Evolutionary conservation across 192 early-diverging fungal genomes (phyloP).

Genomic region (Geranomyces variabilis): DNA sequence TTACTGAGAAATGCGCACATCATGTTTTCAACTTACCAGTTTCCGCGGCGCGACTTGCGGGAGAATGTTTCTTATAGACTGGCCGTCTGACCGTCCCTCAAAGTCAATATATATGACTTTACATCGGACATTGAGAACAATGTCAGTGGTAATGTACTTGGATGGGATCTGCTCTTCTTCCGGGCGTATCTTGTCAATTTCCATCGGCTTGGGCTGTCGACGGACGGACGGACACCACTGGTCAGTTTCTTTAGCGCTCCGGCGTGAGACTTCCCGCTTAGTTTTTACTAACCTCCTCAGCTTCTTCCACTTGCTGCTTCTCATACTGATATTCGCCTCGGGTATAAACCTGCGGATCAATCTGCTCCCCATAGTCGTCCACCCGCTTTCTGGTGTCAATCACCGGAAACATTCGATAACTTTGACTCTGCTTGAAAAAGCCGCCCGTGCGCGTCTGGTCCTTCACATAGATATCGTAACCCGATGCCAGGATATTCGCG

Average conservation of each 20-base stretch:
- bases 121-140: constrained; percentile 69
- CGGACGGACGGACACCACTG: neutral
- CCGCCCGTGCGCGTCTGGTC: constrained; percentile 73
- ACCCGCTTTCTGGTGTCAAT: constrained; percentile 77
- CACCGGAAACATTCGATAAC: constrained; percentile 82
- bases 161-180: constrained; percentile 71
- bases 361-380: constrained; percentile 92
- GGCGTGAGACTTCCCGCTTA: neutral
- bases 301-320: constrained; percentile 47
- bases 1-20: neutral
- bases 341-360: constrained; percentile 61
- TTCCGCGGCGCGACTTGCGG: constrained; percentile 77
- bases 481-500: constrained; percentile 49
- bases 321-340: constrained; percentile 29
- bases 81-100: constrained; percentile 88
- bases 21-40: constrained; percentile 57
- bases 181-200: constrained; percentile 54
- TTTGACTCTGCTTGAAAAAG: constrained; percentile 80
- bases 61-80: constrained; percentile 84
- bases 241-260: neutral
- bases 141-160: constrained; percentile 71
- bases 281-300: constrained; percentile 9
- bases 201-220: constrained; percentile 23
- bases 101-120: constrained; percentile 84
- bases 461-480: constrained; percentile 84